Evolutionary conservation across 352 stramenopile species (phyloP).

Genomic region (Globisporangium irregulare): DNA sequence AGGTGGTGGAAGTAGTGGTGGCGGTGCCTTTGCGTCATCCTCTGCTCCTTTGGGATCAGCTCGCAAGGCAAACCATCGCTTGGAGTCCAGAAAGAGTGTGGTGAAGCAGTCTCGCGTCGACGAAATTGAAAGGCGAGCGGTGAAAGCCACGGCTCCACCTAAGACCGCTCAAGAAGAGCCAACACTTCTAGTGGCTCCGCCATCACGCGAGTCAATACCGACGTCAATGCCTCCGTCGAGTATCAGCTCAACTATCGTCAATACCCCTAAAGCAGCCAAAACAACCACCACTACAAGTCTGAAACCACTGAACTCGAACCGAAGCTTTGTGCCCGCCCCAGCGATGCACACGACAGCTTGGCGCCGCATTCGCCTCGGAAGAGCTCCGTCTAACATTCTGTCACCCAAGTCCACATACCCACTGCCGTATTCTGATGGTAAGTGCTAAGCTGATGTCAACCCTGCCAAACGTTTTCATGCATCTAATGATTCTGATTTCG

Average conservation of each 20-base stretch:
- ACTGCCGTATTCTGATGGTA: constrained; percentile 16
- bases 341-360: constrained; percentile 26
- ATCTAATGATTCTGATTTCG: background rate
- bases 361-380: constrained; percentile 21
- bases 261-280: background rate
- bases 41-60: background rate
- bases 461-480: background rate
- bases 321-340: constrained; percentile 8
- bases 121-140: constrained; percentile 13
- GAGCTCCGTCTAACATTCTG: constrained; percentile 28
- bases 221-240: constrained; percentile 3
- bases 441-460: background rate
- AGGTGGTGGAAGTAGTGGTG: background rate
- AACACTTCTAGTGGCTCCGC: background rate
- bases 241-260: constrained; percentile 8
- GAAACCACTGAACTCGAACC: constrained; percentile 1
- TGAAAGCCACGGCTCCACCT: background rate
- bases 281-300: background rate
- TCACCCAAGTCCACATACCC: constrained; percentile 8
- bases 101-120: constrained; percentile 13
- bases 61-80: background rate
- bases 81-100: constrained; percentile 16
- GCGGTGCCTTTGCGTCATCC: background rate
- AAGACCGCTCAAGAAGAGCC: background rate
- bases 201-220: constrained; percentile 11